These are phyloP conservation scores for Gossypium herbaceum DNA, from an alignment of 345 rosid species.

Conservation along the genomic window DNA sequence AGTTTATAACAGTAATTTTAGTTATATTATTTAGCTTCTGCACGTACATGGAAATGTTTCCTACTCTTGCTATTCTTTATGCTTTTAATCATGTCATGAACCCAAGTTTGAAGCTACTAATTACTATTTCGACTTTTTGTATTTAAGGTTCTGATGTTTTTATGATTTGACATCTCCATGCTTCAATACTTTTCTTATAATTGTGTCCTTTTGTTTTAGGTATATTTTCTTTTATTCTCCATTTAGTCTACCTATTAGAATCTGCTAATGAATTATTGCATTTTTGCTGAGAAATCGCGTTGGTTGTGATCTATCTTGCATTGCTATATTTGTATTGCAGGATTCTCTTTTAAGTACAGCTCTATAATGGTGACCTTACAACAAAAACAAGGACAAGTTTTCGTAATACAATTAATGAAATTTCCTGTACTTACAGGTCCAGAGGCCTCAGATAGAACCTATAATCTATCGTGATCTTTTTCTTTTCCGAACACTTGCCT, in stretches of 20 bases:
- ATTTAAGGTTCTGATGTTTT: not conserved
- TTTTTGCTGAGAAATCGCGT: not conserved
- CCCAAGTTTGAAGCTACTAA: not conserved
- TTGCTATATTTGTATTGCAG: not conserved
- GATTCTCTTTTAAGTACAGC: not conserved
- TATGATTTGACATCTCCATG: not conserved
- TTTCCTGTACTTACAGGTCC: slow-evolving; percentile 57
- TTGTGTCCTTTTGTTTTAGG: not conserved
- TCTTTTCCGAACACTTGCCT: slow-evolving; percentile 90
- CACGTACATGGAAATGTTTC: not conserved
- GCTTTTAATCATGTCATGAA: not conserved
- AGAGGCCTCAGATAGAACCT: slow-evolving; percentile 87
- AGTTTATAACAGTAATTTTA: not conserved
- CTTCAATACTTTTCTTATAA: not conserved
- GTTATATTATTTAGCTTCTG: not conserved
- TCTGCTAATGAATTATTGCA: not conserved
- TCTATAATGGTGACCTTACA: not conserved
- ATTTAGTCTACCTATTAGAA: not conserved
- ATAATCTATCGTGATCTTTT: slow-evolving; percentile 91
- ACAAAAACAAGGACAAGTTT: not conserved
- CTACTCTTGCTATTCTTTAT: not conserved
- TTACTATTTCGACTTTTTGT: not conserved
- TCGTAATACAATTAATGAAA: slow-evolving; percentile 3
- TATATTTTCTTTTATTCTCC: not conserved
- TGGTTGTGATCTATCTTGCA: not conserved